These are phyloP conservation scores for Hamamelis virginiana DNA, from an alignment of 164 flowering plant genomes.

Conservation along the genomic window DNA sequence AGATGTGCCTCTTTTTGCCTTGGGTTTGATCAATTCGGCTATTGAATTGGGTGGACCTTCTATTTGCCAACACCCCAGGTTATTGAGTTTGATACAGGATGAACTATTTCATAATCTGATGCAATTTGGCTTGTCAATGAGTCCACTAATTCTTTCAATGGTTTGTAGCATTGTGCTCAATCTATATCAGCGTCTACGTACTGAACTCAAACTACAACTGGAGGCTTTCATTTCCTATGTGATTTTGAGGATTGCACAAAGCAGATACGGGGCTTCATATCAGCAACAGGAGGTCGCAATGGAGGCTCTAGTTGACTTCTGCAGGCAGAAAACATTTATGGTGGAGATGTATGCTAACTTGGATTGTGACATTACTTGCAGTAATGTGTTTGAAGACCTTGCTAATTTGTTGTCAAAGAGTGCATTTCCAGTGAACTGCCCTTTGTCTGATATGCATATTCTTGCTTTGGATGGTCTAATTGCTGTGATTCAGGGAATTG, in stretches of 20 bases:
- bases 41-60: constrained; percentile 60
- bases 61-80: constrained; percentile 44
- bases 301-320: constrained; percentile 71
- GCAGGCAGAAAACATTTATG: constrained; percentile 55
- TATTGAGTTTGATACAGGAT: constrained; percentile 53
- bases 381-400: constrained; percentile 64
- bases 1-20: constrained; percentile 68
- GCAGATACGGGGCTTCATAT: constrained; percentile 54
- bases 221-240: constrained; percentile 69
- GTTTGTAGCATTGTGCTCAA: constrained; percentile 65
- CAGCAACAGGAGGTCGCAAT: constrained; percentile 74
- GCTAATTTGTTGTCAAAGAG: constrained; percentile 59
- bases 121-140: constrained; percentile 66
- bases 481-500: constrained; percentile 61
- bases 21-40: constrained; percentile 61
- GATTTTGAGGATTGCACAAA: constrained; percentile 55
- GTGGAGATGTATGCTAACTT: constrained; percentile 62
- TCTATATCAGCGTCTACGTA: constrained; percentile 58
- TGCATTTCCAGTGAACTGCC: constrained; percentile 65
- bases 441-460: constrained; percentile 55
- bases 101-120: constrained; percentile 55
- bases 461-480: constrained; percentile 68
- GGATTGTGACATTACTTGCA: constrained; percentile 66
- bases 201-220: constrained; percentile 57
- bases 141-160: constrained; percentile 64